Conservation (phyloP, 148 eudicot species). For the Spergularia marina region DNA sequence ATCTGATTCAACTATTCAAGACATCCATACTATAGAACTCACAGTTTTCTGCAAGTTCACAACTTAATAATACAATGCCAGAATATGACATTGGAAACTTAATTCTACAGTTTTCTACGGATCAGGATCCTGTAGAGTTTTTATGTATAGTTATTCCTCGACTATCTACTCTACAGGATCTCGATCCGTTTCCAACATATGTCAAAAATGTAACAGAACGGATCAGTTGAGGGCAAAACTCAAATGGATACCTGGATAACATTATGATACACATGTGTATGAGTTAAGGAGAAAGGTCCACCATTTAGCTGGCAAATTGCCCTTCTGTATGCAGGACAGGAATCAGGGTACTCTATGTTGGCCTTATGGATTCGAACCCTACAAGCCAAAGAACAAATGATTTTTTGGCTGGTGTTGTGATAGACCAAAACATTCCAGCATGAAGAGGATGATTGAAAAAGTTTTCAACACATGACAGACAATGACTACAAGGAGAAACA, state of each 20-base stretch:
- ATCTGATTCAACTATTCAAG: background rate
- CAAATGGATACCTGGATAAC: background rate
- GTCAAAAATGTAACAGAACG: background rate
- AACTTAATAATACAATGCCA: background rate
- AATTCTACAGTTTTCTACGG: background rate
- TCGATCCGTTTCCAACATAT: background rate
- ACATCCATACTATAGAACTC: background rate
- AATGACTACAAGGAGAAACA: background rate
- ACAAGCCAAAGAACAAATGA: background rate
- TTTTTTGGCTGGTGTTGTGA: no score
- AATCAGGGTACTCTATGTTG: background rate
- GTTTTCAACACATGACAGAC: background rate
- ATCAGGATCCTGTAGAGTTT: no score
- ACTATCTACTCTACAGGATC: no score
- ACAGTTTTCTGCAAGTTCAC: background rate
- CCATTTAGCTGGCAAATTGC: background rate
- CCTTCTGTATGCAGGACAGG: background rate
- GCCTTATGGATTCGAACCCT: background rate
- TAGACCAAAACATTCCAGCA: background rate
- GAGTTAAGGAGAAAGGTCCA: background rate
- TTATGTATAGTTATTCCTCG: no score
- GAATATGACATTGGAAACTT: background rate
- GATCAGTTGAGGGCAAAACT: background rate
- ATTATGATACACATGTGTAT: constrained; percentile 5
- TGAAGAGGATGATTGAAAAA: background rate